A percentile compares a stretch with the other conserved stretches of the same genome.
These are phyloP conservation scores for Helicostylum pulchrum DNA, from an alignment of 192 early-diverging fungal genomes.

Conservation along the genomic window DNA sequence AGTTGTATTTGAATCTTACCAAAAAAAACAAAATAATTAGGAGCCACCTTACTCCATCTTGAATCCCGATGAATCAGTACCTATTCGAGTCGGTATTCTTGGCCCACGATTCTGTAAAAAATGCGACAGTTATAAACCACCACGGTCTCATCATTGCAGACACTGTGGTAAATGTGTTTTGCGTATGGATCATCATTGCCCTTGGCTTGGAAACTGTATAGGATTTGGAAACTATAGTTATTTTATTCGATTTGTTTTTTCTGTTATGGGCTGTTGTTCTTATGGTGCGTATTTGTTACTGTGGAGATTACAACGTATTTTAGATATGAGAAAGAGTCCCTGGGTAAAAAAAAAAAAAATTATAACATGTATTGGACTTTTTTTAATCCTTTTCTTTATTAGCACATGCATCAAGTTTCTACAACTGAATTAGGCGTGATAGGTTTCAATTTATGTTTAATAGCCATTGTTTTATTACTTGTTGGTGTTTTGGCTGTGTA, in stretches of 20 bases:
- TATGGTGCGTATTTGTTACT: conserved; percentile 55
- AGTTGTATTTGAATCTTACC: background rate
- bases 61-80: conserved; percentile 25
- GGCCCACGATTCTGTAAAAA: conserved; percentile 68
- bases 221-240: conserved; percentile 71
- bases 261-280: conserved; percentile 55
- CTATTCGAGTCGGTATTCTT: conserved; percentile 53
- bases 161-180: conserved; percentile 75
- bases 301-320: conserved; percentile 46
- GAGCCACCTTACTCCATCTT: conserved; percentile 1
- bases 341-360: conserved; percentile 7
- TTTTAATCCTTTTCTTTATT: no score
- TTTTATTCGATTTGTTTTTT: conserved; percentile 78
- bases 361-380: background rate
- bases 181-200: conserved; percentile 88
- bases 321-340: conserved; percentile 19
- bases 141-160: conserved; percentile 76
- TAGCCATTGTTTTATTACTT: conserved; percentile 62
- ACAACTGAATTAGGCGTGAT: conserved; percentile 2
- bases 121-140: conserved; percentile 65
- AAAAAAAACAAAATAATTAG: background rate
- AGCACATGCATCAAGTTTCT: background rate
- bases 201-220: conserved; percentile 90
- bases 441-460: conserved; percentile 60
- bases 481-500: conserved; percentile 63